Conservation (phyloP, 495 filamentous ascomycete genomes). For the Xylaria telfairii region DNA sequence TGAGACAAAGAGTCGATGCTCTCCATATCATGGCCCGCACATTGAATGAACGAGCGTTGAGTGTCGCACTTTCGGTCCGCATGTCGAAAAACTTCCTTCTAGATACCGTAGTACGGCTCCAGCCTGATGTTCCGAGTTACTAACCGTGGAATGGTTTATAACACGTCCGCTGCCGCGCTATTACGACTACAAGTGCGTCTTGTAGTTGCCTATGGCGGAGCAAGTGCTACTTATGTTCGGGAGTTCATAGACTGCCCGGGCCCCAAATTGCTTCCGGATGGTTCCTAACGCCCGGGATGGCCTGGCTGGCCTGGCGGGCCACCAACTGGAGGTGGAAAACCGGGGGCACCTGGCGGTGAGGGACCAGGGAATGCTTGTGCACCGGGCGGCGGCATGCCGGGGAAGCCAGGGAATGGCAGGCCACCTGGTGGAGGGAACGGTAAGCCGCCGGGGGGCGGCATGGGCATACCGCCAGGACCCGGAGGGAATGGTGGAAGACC, state of each 20-base stretch:
- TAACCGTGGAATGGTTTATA: not conserved
- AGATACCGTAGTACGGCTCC: not conserved
- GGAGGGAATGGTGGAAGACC: slow-evolving; percentile 71
- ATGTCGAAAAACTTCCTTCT: not conserved
- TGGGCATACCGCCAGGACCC: slow-evolving; percentile 47
- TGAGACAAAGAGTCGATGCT: not conserved
- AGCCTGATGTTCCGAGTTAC: not conserved
- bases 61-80: not conserved
- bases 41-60: not conserved
- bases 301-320: slow-evolving; percentile 44
- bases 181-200: not conserved
- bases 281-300: slow-evolving; percentile 35
- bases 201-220: not conserved
- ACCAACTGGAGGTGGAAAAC: slow-evolving; percentile 45
- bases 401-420: slow-evolving; percentile 40
- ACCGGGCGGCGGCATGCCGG: slow-evolving; percentile 46
- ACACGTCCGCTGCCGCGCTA: not conserved
- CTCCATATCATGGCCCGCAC: not conserved
- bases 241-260: not conserved
- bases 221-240: not conserved
- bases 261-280: not conserved
- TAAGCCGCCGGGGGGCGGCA: slow-evolving; percentile 57
- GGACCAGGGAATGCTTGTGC: slow-evolving; percentile 49
- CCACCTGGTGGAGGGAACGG: slow-evolving; percentile 66
- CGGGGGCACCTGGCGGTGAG: slow-evolving; percentile 26